These are phyloP conservation scores for Rhizopogon roseolus DNA, from an alignment of 768 basidiomycete genomes.

Conservation along the genomic window DNA sequence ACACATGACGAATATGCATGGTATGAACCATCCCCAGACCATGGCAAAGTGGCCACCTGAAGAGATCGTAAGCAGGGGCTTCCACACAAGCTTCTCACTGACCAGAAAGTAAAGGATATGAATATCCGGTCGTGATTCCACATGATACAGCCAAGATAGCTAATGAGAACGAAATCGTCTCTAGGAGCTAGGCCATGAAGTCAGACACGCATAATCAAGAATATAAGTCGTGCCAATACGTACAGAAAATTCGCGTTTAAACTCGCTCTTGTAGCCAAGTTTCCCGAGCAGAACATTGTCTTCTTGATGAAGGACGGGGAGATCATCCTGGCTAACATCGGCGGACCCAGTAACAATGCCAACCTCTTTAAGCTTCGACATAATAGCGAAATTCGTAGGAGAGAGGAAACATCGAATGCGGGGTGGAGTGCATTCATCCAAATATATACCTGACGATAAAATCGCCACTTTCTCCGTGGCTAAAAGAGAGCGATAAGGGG, in stretches of 20 bases:
- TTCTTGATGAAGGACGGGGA: conserved; percentile 9
- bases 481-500: background rate
- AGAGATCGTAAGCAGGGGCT: background rate
- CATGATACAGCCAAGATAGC: conserved; percentile 18
- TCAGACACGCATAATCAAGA: background rate
- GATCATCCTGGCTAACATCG: conserved; percentile 1
- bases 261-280: conserved; percentile 23
- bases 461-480: background rate
- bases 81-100: background rate
- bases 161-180: conserved; percentile 20
- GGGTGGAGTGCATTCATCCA: background rate
- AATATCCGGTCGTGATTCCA: conserved; percentile 16
- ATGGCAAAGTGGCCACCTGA: conserved; percentile 20
- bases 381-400: background rate
- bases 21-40: conserved; percentile 20
- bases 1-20: conserved; percentile 13
- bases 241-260: conserved; percentile 20
- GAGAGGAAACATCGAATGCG: background rate
- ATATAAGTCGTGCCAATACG: background rate
- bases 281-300: conserved; percentile 15
- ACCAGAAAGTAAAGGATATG: conserved; percentile 14
- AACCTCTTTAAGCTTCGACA: conserved; percentile 3
- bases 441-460: background rate
- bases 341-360: background rate
- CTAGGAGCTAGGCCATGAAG: conserved; percentile 10